phyloP scores from a whole-genome alignment of 129 eudicot species.

The Artemisia argyi region DNA sequence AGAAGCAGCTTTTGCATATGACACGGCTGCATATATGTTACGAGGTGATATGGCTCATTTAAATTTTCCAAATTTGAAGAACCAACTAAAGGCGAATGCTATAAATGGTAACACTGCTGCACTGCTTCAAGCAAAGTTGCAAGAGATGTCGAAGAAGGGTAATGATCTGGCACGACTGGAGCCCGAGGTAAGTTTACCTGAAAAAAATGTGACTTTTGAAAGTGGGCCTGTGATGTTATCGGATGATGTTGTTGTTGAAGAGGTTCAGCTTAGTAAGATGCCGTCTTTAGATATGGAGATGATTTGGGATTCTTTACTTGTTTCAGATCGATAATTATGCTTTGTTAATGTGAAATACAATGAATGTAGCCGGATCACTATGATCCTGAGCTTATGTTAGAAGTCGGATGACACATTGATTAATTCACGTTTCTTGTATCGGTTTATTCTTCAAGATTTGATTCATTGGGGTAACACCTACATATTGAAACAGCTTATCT shows the following conservation, averaged over 20 bases:
- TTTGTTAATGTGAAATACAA: not conserved
- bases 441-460: slow-evolving; percentile 14
- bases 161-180: not conserved
- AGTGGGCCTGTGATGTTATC: not conserved
- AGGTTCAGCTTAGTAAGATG: slow-evolving; percentile 73
- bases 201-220: not conserved
- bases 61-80: slow-evolving; percentile 73
- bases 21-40: slow-evolving; percentile 77
- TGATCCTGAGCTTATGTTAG: slow-evolving; percentile 24
- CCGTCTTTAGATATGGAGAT: slow-evolving; percentile 89
- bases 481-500: too few relatives aligned
- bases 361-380: slow-evolving; percentile 27
- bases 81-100: slow-evolving; percentile 53
- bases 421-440: slow-evolving; percentile 1
- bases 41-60: slow-evolving; percentile 79
- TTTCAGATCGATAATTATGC: slow-evolving; percentile 37
- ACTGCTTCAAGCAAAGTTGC: slow-evolving; percentile 66
- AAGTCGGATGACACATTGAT: not conserved
- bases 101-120: slow-evolving; percentile 49
- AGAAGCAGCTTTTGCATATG: slow-evolving; percentile 86
- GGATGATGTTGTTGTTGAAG: slow-evolving; percentile 35
- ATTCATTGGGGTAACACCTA: not conserved
- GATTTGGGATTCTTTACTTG: slow-evolving; percentile 78
- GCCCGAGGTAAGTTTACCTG: not conserved
- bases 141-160: slow-evolving; percentile 25